Evolutionary conservation across 1,284 basidiomycete species (phyloP).

Genomic region (Rhodotorula sp.): DNA sequence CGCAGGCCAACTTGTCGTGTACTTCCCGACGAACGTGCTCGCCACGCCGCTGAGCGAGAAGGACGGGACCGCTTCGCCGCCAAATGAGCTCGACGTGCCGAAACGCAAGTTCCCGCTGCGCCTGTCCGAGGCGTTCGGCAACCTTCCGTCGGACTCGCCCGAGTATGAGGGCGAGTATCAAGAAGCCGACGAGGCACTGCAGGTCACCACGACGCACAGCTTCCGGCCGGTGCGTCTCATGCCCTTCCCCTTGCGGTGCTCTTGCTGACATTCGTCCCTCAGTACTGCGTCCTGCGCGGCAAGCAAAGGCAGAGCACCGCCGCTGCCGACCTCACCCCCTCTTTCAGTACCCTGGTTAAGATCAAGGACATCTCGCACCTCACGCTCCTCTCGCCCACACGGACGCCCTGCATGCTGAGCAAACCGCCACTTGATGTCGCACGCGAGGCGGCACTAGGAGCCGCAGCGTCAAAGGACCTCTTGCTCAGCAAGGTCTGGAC

Average conservation of each 20-base stretch:
- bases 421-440: conserved; percentile 60
- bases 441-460: conserved; percentile 66
- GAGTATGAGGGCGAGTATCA: conserved; percentile 35
- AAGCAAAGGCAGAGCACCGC: conserved; percentile 44
- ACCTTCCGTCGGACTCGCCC: conserved; percentile 14
- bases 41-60: conserved; percentile 25
- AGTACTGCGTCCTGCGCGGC: conserved; percentile 63
- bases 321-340: conserved; percentile 54
- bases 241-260: not conserved
- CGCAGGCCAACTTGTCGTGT: conserved; percentile 39
- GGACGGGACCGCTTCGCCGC: conserved; percentile 16
- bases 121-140: conserved; percentile 41
- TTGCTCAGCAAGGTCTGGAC: conserved; percentile 58
- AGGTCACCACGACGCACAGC: conserved; percentile 19
- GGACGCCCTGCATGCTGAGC: conserved; percentile 63
- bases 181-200: conserved; percentile 40
- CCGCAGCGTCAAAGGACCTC: conserved; percentile 55
- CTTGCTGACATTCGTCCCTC: not conserved
- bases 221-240: conserved; percentile 21
- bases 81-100: conserved; percentile 15
- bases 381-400: conserved; percentile 61
- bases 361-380: conserved; percentile 64
- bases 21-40: conserved; percentile 37
- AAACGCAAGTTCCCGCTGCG: conserved; percentile 20
- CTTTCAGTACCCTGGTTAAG: conserved; percentile 60